Conservation (phyloP, 2,329 filamentous ascomycete genomes). For the Fusarium redolens region DNA sequence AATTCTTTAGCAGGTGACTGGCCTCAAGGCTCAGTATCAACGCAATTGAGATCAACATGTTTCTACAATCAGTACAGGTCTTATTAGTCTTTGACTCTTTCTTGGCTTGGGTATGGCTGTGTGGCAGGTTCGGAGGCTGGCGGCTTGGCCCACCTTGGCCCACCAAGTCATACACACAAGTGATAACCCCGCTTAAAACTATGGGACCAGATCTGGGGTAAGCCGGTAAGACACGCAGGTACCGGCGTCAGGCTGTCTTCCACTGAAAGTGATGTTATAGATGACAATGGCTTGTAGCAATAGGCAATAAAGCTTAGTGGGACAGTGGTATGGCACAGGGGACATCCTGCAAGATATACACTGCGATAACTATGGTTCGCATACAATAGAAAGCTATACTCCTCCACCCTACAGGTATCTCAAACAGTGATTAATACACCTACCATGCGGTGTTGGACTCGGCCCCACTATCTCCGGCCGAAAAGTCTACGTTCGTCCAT, state of each 20-base stretch:
- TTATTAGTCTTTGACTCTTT: slow-evolving; percentile 1
- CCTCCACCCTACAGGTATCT: too few species aligned
- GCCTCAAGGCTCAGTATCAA: slow-evolving; percentile 4
- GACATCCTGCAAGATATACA: neutral
- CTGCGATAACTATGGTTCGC: neutral
- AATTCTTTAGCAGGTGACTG: neutral
- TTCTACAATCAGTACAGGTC: slow-evolving; percentile 14
- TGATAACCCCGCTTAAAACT: slow-evolving; percentile 16
- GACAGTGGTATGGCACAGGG: neutral
- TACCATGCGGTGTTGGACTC: neutral
- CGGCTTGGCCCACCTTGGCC: neutral
- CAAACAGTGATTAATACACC: neutral
- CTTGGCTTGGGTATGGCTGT: neutral
- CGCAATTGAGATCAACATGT: slow-evolving; percentile 28
- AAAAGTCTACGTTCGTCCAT: neutral
- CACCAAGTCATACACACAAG: neutral
- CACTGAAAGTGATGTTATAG: slow-evolving; percentile 1
- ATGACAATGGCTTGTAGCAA: neutral
- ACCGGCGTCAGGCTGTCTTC: slow-evolving; percentile 19
- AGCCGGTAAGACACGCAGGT: slow-evolving; percentile 31
- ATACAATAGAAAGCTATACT: neutral
- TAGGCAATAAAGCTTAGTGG: neutral
- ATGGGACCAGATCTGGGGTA: slow-evolving; percentile 37
- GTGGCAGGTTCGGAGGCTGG: slow-evolving; percentile 11
- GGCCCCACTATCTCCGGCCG: neutral